These are phyloP conservation scores for Penicillium palitans DNA, from an alignment of 2,329 filamentous ascomycete genomes.

Conservation along the genomic window DNA sequence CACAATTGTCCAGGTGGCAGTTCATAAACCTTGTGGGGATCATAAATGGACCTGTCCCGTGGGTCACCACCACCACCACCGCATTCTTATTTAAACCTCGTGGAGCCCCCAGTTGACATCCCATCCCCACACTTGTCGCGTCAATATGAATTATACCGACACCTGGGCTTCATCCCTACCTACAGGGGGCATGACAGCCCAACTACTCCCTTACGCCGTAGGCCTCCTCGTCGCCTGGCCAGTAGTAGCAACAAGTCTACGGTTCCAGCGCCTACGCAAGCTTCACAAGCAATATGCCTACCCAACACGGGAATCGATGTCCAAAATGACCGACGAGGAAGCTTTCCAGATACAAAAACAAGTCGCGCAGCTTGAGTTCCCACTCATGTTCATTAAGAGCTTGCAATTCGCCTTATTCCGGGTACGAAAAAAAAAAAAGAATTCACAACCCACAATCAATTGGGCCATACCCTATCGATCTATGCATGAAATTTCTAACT, in stretches of 20 bases:
- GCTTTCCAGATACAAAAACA: constrained; percentile 53
- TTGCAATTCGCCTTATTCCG: constrained; percentile 62
- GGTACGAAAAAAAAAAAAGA: constrained; percentile 31
- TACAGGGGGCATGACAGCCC: constrained; percentile 3
- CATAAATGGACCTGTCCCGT: neutral
- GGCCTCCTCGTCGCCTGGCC: constrained; percentile 30
- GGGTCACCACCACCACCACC: neutral
- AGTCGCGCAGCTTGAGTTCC: constrained; percentile 57
- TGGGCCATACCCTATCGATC: neutral
- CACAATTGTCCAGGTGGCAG: neutral
- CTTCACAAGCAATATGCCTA: constrained; percentile 48
- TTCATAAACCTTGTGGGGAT: neutral
- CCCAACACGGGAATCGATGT: constrained; percentile 46
- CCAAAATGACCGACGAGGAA: constrained; percentile 56
- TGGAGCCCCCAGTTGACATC: neutral
- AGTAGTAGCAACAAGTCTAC: constrained; percentile 30
- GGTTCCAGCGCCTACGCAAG: constrained; percentile 37
- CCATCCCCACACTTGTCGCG: neutral
- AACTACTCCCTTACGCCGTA: constrained; percentile 26
- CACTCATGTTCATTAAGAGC: constrained; percentile 51
- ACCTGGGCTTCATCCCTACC: constrained; percentile 1
- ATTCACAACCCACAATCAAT: no score
- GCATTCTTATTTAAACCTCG: neutral
- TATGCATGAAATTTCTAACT: constrained; percentile 7
- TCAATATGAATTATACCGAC: neutral